A percentile compares a stretch with the other conserved stretches of the same genome.
phyloP scores from a whole-genome alignment of 352 stramenopile genomes.

The Globisporangium radiosum region DNA sequence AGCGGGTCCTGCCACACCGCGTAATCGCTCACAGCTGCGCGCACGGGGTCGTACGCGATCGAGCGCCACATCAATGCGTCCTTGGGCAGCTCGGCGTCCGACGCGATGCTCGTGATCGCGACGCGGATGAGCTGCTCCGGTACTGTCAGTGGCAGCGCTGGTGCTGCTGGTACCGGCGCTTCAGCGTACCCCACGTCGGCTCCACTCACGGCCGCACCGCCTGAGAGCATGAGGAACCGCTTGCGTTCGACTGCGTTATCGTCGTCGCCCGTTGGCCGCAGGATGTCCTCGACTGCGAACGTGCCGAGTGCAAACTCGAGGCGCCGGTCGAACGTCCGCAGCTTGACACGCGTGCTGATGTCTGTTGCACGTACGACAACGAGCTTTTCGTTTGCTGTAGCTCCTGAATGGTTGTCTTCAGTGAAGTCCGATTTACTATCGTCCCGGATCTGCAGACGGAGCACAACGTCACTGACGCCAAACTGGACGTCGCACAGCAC shows the following conservation, averaged over 20 bases:
- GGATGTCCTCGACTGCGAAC: conserved; percentile 67
- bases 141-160: not conserved
- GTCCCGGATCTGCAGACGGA: conserved; percentile 53
- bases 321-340: conserved; percentile 59
- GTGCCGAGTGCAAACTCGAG: conserved; percentile 70
- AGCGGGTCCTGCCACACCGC: conserved; percentile 72
- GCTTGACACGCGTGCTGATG: conserved; percentile 55
- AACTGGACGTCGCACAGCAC: conserved; percentile 57
- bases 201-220: conserved; percentile 13
- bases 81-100: conserved; percentile 55
- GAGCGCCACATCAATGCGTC: conserved; percentile 38
- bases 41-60: conserved; percentile 30
- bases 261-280: conserved; percentile 1
- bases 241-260: conserved; percentile 15
- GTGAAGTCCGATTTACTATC: conserved; percentile 11
- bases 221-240: conserved; percentile 59
- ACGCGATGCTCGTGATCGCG: conserved; percentile 63
- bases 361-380: conserved; percentile 45
- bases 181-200: conserved; percentile 6
- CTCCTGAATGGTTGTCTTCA: too few species aligned
- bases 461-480: conserved; percentile 37
- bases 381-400: conserved; percentile 27
- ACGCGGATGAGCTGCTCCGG: conserved; percentile 53
- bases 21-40: conserved; percentile 23
- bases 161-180: not conserved